Evolutionary conservation across 2,329 filamentous ascomycete species (phyloP).

Genomic region (Rhynchosporium agropyri): DNA sequence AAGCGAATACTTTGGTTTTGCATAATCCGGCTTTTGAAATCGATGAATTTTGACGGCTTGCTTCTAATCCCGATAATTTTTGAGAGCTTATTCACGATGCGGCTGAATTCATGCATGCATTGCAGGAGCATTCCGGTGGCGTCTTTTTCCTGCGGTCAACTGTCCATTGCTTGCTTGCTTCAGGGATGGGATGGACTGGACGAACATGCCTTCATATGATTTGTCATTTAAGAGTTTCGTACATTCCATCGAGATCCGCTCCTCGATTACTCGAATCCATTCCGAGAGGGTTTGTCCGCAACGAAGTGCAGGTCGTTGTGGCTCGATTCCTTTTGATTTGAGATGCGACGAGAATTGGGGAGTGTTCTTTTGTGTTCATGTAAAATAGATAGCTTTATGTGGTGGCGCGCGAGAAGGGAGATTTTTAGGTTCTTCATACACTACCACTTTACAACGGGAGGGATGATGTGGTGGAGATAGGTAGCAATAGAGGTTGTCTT

Average conservation of each 20-base stretch:
- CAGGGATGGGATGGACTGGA: too few relatives aligned
- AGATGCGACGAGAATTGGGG: background rate
- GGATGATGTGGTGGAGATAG: background rate
- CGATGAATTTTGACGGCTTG: slow-evolving; percentile 13
- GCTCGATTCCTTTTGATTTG: background rate
- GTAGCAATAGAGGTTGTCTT: slow-evolving; percentile 10
- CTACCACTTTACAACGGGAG: too few relatives aligned
- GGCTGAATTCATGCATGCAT: background rate
- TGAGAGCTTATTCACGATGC: slow-evolving; percentile 32
- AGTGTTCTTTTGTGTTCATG: slow-evolving; percentile 18
- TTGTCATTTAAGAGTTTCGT: too few relatives aligned
- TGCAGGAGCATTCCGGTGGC: slow-evolving; percentile 39
- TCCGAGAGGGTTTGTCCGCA: slow-evolving; percentile 19
- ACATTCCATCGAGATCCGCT: too few relatives aligned
- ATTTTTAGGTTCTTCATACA: background rate
- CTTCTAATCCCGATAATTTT: background rate
- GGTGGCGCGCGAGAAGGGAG: background rate
- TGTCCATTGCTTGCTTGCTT: too few relatives aligned
- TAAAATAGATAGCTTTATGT: slow-evolving; percentile 31
- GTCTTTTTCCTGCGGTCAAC: slow-evolving; percentile 29
- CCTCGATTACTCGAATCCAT: background rate
- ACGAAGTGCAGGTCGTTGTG: slow-evolving; percentile 45
- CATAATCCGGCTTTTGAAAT: slow-evolving; percentile 53
- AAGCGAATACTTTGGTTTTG: slow-evolving; percentile 97
- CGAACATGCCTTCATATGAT: too few relatives aligned